A percentile compares a stretch with the other conserved stretches of the same genome.
These are phyloP conservation scores for Suillus sp. DNA, from an alignment of 768 basidiomycete genomes.

Conservation along the genomic window DNA sequence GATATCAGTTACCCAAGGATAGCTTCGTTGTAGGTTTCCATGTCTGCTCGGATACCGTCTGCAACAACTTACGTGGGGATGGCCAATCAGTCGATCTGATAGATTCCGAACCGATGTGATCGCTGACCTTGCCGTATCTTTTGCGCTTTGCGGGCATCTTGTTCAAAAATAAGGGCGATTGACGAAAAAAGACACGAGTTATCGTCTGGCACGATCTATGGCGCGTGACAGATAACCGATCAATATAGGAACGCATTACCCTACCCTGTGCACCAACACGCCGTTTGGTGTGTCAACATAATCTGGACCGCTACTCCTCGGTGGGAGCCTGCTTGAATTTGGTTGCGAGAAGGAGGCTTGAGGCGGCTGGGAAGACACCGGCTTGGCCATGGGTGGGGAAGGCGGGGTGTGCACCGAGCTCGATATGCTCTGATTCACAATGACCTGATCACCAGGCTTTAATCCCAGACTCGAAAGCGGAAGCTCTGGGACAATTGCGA, in stretches of 20 bases:
- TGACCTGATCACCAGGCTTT: constrained; percentile 80
- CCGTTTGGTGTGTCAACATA: constrained; percentile 64
- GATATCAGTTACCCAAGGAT: constrained; percentile 70
- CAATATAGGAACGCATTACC: neutral
- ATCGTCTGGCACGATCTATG: constrained; percentile 90
- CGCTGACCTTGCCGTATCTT: constrained; percentile 72
- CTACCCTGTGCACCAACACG: constrained; percentile 73
- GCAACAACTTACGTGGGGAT: constrained; percentile 66
- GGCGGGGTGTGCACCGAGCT: constrained; percentile 17
- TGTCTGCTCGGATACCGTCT: constrained; percentile 72
- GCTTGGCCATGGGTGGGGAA: constrained; percentile 13
- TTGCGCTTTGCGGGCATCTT: constrained; percentile 70
- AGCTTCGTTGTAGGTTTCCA: constrained; percentile 76
- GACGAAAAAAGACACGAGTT: constrained; percentile 95
- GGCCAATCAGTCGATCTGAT: constrained; percentile 7
- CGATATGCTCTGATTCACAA: constrained; percentile 55
- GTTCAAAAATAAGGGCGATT: constrained; percentile 82
- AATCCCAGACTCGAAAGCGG: constrained; percentile 79
- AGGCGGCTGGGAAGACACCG: constrained; percentile 19
- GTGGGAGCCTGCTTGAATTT: constrained; percentile 19
- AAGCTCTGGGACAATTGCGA: constrained; percentile 73
- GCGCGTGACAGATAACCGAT: neutral
- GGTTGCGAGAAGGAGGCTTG: constrained; percentile 20
- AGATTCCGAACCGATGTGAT: constrained; percentile 3
- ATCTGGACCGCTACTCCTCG: constrained; percentile 46